Percentiles rank a stretch among this genome's conserved stretches.
phyloP scores from a whole-genome alignment of 2,329 filamentous ascomycete species.

The Rhytidhysteron rufulum region DNA sequence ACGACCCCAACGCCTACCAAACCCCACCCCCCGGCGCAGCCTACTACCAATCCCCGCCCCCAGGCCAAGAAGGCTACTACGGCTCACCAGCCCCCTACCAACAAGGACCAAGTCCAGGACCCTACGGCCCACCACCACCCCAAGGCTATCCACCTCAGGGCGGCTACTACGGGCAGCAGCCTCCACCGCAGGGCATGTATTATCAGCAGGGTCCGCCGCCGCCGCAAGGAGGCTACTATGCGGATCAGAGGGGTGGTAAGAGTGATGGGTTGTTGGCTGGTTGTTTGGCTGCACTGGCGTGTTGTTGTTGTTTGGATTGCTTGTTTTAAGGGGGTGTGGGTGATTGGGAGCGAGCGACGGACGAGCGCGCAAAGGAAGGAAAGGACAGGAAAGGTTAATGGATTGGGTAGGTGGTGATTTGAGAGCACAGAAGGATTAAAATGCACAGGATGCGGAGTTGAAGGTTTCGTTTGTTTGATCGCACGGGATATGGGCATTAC shows the following conservation, averaged over 20 bases:
- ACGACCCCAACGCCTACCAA: slow-evolving; percentile 22
- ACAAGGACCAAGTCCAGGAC: slow-evolving; percentile 12
- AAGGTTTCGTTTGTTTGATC: too few relatives aligned
- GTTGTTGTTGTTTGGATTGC: slow-evolving; percentile 51
- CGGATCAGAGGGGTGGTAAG: slow-evolving; percentile 28
- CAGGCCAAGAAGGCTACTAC: slow-evolving; percentile 12
- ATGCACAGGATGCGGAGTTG: too few relatives aligned
- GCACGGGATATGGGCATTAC: too few relatives aligned
- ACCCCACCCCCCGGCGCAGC: slow-evolving; percentile 18
- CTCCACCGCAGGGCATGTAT: slow-evolving; percentile 24
- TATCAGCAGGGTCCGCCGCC: slow-evolving; percentile 30
- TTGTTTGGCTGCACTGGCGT: slow-evolving; percentile 44
- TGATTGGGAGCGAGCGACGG: neutral
- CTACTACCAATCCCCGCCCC: slow-evolving; percentile 16
- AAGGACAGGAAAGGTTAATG: neutral
- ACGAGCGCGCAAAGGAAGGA: neutral
- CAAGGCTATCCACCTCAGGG: slow-evolving; percentile 4
- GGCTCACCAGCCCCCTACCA: slow-evolving; percentile 16
- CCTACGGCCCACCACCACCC: slow-evolving; percentile 9
- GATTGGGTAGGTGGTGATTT: too few relatives aligned
- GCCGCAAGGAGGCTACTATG: slow-evolving; percentile 38
- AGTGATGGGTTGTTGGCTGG: slow-evolving; percentile 40
- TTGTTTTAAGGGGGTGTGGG: slow-evolving; percentile 39
- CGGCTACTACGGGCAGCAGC: slow-evolving; percentile 3
- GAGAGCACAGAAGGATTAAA: too few relatives aligned